These are phyloP conservation scores for Samsoniella hepiali DNA, from an alignment of 2,329 filamentous ascomycete species.

Conservation along the genomic window DNA sequence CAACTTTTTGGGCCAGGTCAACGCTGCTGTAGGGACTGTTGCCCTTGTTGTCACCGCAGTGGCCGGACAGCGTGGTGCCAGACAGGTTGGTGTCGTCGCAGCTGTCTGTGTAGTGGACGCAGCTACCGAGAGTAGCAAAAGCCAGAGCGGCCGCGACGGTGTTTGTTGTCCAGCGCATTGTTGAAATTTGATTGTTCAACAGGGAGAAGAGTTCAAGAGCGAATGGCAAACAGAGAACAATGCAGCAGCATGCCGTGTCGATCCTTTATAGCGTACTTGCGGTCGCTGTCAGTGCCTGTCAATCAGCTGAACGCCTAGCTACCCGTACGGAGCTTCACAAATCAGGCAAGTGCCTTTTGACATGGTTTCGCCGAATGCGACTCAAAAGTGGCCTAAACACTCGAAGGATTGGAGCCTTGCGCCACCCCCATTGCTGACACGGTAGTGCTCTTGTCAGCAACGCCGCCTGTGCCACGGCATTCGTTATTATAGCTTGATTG, in stretches of 20 bases:
- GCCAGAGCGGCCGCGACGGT: conserved; percentile 2
- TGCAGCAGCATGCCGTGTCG: not conserved
- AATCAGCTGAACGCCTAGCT: not conserved
- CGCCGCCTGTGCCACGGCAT: not conserved
- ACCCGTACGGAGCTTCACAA: not conserved
- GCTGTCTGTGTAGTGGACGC: conserved; percentile 15
- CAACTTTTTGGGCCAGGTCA: conserved; percentile 3
- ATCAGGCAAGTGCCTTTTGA: not conserved
- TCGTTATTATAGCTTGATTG: not conserved
- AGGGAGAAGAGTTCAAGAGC: not conserved
- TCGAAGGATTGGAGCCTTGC: conserved; percentile 6
- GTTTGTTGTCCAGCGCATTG: conserved; percentile 6
- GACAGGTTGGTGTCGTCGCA: conserved; percentile 3
- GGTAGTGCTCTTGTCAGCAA: not conserved
- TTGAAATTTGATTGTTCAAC: not conserved
- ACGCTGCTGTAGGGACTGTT: conserved; percentile 4
- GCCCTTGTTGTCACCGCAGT: conserved; percentile 14
- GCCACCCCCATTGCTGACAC: not conserved
- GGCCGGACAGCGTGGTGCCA: conserved; percentile 8
- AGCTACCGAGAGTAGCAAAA: conserved; percentile 8
- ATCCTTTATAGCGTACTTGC: conserved; percentile 3
- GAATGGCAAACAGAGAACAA: not conserved
- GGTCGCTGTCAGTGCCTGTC: not conserved
- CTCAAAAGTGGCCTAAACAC: not conserved
- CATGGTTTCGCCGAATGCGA: not conserved